phyloP scores from a whole-genome alignment of 805 yeast genomes.

The Dipodascus albidus region DNA sequence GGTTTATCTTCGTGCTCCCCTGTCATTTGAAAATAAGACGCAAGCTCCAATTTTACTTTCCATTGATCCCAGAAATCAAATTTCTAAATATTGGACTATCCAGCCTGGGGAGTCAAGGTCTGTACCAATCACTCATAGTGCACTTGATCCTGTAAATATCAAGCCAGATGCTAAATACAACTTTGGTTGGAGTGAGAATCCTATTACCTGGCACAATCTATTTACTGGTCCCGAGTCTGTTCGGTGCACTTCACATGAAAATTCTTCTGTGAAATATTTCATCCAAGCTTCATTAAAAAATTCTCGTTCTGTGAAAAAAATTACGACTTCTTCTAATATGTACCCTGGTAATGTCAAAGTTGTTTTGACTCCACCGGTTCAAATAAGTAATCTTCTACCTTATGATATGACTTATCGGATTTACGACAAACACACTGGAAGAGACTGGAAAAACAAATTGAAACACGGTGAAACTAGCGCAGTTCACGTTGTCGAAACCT shows the following conservation, averaged over 20 bases:
- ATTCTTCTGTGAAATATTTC: slow-evolving; percentile 14
- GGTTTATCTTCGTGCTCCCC: slow-evolving; percentile 64
- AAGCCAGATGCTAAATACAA: slow-evolving; percentile 47
- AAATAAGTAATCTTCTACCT: slow-evolving; percentile 76
- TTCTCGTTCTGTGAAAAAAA: not conserved
- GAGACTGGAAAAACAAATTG: slow-evolving; percentile 54
- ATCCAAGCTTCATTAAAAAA: not conserved
- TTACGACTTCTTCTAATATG: slow-evolving; percentile 22
- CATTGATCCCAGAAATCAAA: slow-evolving; percentile 12
- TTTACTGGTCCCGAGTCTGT: slow-evolving; percentile 40
- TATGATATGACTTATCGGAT: slow-evolving; percentile 64
- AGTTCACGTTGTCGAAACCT: slow-evolving; percentile 73
- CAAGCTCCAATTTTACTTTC: slow-evolving; percentile 41
- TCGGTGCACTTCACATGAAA: slow-evolving; percentile 38
- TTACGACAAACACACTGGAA: slow-evolving; percentile 59
- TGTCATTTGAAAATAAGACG: slow-evolving; percentile 57
- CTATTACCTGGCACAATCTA: slow-evolving; percentile 55
- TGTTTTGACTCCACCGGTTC: slow-evolving; percentile 72
- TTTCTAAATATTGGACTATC: slow-evolving; percentile 31
- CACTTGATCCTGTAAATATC: slow-evolving; percentile 42
- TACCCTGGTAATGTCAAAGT: slow-evolving; percentile 46
- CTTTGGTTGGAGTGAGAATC: slow-evolving; percentile 58
- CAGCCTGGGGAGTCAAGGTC: slow-evolving; percentile 47
- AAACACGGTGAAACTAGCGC: slow-evolving; percentile 56
- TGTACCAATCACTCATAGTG: slow-evolving; percentile 63